These are phyloP conservation scores for Yueomyces sp. DNA, from an alignment of 805 yeast species.

Conservation along the genomic window DNA sequence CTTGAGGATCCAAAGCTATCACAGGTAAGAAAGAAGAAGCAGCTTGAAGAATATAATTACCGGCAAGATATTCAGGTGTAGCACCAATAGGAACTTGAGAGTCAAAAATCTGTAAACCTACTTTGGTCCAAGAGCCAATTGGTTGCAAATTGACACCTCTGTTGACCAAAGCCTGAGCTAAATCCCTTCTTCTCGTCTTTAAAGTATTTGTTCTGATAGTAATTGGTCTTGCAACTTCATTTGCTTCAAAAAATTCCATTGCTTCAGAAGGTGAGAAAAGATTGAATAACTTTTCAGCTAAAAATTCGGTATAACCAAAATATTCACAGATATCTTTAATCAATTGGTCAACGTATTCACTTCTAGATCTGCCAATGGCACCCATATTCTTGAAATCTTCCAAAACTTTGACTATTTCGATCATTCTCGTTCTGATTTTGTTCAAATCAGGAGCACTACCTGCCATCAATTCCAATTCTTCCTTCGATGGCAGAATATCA, in stretches of 20 bases:
- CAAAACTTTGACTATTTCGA: slow-evolving; percentile 85
- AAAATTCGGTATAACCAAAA: slow-evolving; percentile 82
- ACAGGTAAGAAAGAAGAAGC: slow-evolving; percentile 97
- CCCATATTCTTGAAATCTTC: slow-evolving; percentile 76
- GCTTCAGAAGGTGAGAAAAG: slow-evolving; percentile 93
- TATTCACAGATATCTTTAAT: slow-evolving; percentile 80
- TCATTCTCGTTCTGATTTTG: slow-evolving; percentile 80
- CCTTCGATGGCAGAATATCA: slow-evolving; percentile 56
- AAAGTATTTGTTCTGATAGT: slow-evolving; percentile 97
- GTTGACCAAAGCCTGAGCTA: slow-evolving; percentile 88
- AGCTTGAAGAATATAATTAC: slow-evolving; percentile 95
- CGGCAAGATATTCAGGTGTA: slow-evolving; percentile 96
- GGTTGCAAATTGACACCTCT: slow-evolving; percentile 97
- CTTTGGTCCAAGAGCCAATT: slow-evolving; percentile 95
- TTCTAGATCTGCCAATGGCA: slow-evolving; percentile 77
- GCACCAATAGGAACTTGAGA: slow-evolving; percentile 99
- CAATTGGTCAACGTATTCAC: slow-evolving; percentile 68
- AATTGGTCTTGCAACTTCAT: slow-evolving; percentile 91
- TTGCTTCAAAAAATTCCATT: slow-evolving; percentile 95
- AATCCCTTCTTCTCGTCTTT: slow-evolving; percentile 86
- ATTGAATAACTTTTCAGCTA: slow-evolving; percentile 89
- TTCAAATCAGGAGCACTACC: slow-evolving; percentile 62
- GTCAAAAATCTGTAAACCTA: slow-evolving; percentile 92
- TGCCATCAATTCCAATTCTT: slow-evolving; percentile 44
- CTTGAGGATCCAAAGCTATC: slow-evolving; percentile 96